A percentile compares a stretch with the other conserved stretches of the same genome.
phyloP scores from a whole-genome alignment of 2,329 filamentous ascomycete genomes.

The Ilyonectria destructans region DNA sequence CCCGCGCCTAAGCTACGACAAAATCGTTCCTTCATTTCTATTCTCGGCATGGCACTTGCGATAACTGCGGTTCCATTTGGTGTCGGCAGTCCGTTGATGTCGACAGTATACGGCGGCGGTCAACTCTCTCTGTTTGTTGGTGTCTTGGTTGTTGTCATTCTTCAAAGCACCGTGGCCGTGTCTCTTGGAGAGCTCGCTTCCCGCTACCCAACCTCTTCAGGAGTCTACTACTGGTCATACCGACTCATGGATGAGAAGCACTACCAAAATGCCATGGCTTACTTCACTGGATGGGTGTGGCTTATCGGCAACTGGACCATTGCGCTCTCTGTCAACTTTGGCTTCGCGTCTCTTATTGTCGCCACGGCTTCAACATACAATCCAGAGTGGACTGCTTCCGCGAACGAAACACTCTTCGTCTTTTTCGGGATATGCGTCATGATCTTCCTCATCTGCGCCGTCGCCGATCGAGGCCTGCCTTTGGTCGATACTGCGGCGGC shows the following conservation, averaged over 20 bases:
- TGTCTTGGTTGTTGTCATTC: slow-evolving; percentile 72
- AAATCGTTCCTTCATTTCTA: slow-evolving; percentile 5
- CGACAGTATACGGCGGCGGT: slow-evolving; percentile 28
- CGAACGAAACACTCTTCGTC: slow-evolving; percentile 82
- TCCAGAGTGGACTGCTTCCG: slow-evolving; percentile 68
- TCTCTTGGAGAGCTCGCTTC: slow-evolving; percentile 81
- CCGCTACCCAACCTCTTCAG: slow-evolving; percentile 72
- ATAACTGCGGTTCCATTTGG: slow-evolving; percentile 22
- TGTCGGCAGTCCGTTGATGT: slow-evolving; percentile 21
- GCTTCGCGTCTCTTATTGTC: slow-evolving; percentile 77
- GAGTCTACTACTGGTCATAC: slow-evolving; percentile 82
- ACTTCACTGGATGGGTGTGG: slow-evolving; percentile 81
- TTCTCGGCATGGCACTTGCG: slow-evolving; percentile 9
- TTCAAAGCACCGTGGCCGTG: slow-evolving; percentile 79
- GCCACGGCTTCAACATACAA: slow-evolving; percentile 76
- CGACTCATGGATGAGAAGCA: slow-evolving; percentile 72
- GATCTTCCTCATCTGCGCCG: slow-evolving; percentile 78
- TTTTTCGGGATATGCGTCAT: slow-evolving; percentile 76
- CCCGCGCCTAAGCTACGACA: slow-evolving; percentile 1
- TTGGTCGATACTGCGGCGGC: slow-evolving; percentile 79
- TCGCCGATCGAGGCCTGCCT: slow-evolving; percentile 70
- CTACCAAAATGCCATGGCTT: slow-evolving; percentile 73
- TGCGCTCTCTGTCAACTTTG: slow-evolving; percentile 77
- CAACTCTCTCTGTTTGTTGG: slow-evolving; percentile 77
- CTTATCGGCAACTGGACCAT: slow-evolving; percentile 80